Evolutionary conservation across 1,284 basidiomycete species (phyloP).

Genomic region (Inonotus hispidus): DNA sequence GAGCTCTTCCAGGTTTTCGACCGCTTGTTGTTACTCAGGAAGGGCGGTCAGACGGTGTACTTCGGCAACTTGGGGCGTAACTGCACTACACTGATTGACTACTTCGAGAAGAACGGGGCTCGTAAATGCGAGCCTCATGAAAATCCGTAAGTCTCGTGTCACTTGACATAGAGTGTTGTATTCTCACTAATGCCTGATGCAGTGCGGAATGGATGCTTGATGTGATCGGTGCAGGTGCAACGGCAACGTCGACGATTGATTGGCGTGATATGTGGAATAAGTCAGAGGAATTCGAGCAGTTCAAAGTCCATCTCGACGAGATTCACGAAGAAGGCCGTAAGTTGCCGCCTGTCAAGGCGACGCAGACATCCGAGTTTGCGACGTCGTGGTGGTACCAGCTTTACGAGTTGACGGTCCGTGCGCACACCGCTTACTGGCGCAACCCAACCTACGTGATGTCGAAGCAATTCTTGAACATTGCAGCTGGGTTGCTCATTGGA

Average conservation of each 20-base stretch:
- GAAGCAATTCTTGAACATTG: conserved; percentile 30
- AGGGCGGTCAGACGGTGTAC: conserved; percentile 73
- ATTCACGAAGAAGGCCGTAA: conserved; percentile 36
- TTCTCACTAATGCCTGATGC: conserved; percentile 1
- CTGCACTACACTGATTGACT: conserved; percentile 51
- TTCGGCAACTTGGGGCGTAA: conserved; percentile 70
- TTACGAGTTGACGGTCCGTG: conserved; percentile 40
- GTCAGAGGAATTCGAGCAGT: conserved; percentile 28
- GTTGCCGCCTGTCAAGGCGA: conserved; percentile 31
- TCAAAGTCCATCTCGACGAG: conserved; percentile 29
- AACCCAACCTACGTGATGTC: conserved; percentile 48
- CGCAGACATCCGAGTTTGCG: conserved; percentile 40
- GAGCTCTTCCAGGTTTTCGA: conserved; percentile 74
- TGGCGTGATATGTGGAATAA: conserved; percentile 43
- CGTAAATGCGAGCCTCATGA: conserved; percentile 33
- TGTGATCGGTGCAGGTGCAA: conserved; percentile 43
- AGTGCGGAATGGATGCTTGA: conserved; percentile 60
- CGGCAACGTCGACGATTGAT: conserved; percentile 33
- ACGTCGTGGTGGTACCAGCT: conserved; percentile 44
- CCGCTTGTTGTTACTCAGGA: conserved; percentile 49
- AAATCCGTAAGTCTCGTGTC: conserved; percentile 33
- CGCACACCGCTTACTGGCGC: conserved; percentile 52
- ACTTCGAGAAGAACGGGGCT: conserved; percentile 64
- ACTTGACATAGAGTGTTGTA: background rate
- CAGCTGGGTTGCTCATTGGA: conserved; percentile 16